A percentile compares a stretch with the other conserved stretches of the same genome.
phyloP scores from a whole-genome alignment of 805 yeast species.

The Myxozyma udenii region DNA sequence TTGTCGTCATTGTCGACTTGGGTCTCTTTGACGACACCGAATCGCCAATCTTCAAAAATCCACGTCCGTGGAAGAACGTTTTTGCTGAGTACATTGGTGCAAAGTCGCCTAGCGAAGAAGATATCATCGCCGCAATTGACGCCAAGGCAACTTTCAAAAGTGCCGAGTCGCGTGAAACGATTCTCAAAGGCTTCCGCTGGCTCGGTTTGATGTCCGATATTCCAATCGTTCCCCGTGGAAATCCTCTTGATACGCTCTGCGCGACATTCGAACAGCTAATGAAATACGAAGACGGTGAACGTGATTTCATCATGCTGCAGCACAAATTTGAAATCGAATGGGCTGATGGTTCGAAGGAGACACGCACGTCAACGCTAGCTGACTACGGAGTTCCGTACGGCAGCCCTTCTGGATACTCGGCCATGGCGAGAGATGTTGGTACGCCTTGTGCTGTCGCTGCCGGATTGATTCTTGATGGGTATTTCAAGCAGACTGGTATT shows the following conservation, averaged over 20 bases:
- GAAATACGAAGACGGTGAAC: slow-evolving; percentile 94
- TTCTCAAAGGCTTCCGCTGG: slow-evolving; percentile 87
- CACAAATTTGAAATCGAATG: slow-evolving; percentile 96
- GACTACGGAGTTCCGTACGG: slow-evolving; percentile 97
- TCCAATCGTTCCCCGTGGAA: slow-evolving; percentile 79
- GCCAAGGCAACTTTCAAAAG: slow-evolving; percentile 75
- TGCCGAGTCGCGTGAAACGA: slow-evolving; percentile 78
- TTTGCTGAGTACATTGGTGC: slow-evolving; percentile 72
- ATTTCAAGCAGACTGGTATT: slow-evolving; percentile 69
- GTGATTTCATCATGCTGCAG: slow-evolving; percentile 90
- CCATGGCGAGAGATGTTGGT: slow-evolving; percentile 98
- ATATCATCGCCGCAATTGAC: slow-evolving; percentile 70
- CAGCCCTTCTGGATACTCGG: slow-evolving; percentile 78
- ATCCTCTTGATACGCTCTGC: slow-evolving; percentile 92
- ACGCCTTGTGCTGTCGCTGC: slow-evolving; percentile 97
- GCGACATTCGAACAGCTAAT: slow-evolving; percentile 90
- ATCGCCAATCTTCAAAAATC: slow-evolving; percentile 52
- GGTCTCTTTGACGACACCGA: slow-evolving; percentile 83
- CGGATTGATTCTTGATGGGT: slow-evolving; percentile 78
- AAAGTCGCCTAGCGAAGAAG: slow-evolving; percentile 62
- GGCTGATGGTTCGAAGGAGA: slow-evolving; percentile 87
- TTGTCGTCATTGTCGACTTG: slow-evolving; percentile 88
- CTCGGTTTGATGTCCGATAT: slow-evolving; percentile 81
- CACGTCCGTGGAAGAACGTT: slow-evolving; percentile 84
- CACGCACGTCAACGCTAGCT: slow-evolving; percentile 90